Percentiles rank a stretch among this genome's conserved stretches.
Conservation (phyloP, 2,329 filamentous ascomycete genomes). For the Mariannaea elegans region DNA sequence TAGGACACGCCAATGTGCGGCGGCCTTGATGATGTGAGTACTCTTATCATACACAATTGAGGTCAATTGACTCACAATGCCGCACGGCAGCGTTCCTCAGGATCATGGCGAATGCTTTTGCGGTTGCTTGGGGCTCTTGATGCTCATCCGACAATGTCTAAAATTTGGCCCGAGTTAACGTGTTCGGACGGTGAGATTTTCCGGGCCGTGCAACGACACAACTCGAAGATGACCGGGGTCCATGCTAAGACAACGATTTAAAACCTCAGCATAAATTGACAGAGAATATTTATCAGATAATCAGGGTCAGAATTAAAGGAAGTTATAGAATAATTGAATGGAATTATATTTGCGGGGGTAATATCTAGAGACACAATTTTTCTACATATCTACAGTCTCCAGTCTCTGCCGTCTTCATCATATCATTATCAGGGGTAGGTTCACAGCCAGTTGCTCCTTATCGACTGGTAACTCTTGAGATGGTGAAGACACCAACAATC, state of each 20-base stretch:
- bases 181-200: constrained; percentile 35
- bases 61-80: constrained; percentile 56
- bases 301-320: constrained; percentile 14
- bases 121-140: constrained; percentile 28
- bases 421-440: constrained; percentile 44
- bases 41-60: not conserved
- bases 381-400: constrained; percentile 46
- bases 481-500: constrained; percentile 91
- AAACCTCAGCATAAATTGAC: not conserved
- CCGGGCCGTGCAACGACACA: constrained; percentile 25
- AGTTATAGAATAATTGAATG: constrained; percentile 22
- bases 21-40: constrained; percentile 55
- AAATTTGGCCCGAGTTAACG: constrained; percentile 40
- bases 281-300: not conserved
- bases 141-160: constrained; percentile 36
- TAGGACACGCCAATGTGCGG: constrained; percentile 58
- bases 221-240: not conserved
- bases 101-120: constrained; percentile 58
- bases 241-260: not conserved
- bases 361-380: constrained; percentile 40
- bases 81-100: constrained; percentile 62
- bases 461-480: constrained; percentile 73
- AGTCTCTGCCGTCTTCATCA: constrained; percentile 44
- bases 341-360: constrained; percentile 37
- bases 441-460: constrained; percentile 43